phyloP scores from a whole-genome alignment of 2,329 filamentous ascomycete genomes.

The Myriosclerotinia scirpicola region DNA sequence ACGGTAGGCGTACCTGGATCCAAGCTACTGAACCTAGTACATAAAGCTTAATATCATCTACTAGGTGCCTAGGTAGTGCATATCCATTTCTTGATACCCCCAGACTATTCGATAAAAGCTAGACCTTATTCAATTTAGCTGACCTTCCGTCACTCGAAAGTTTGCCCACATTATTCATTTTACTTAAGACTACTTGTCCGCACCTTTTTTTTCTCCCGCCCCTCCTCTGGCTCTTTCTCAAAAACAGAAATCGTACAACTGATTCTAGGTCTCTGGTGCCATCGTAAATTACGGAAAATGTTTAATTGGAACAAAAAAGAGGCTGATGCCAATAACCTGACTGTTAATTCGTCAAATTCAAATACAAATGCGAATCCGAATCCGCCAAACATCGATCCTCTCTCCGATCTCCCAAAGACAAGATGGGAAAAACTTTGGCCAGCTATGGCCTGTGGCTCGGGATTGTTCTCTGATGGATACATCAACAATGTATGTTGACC shows the following conservation, averaged over 20 bases:
- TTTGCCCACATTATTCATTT: background rate
- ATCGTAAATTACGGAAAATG: constrained; percentile 18
- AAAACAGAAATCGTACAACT: background rate
- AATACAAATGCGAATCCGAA: constrained; percentile 15
- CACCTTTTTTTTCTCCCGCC: no score
- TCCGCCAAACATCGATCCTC: constrained; percentile 25
- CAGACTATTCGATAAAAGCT: background rate
- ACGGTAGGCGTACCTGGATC: background rate
- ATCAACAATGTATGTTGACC: constrained; percentile 69
- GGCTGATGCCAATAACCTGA: constrained; percentile 14
- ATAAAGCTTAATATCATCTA: constrained; percentile 9
- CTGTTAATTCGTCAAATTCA: constrained; percentile 11
- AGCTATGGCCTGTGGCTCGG: constrained; percentile 81
- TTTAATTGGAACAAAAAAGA: constrained; percentile 26
- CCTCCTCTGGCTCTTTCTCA: background rate
- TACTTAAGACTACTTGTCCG: background rate
- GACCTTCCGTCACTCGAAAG: constrained; percentile 3
- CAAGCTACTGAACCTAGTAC: background rate
- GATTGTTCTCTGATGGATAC: constrained; percentile 89
- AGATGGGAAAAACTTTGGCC: constrained; percentile 49
- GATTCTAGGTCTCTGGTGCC: background rate
- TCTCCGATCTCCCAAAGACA: constrained; percentile 31
- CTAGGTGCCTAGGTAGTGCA: background rate
- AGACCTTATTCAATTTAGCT: background rate
- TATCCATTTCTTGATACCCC: background rate